These are phyloP conservation scores for Aspergillus caelatus DNA, from an alignment of 2,329 filamentous ascomycete species.

Conservation along the genomic window DNA sequence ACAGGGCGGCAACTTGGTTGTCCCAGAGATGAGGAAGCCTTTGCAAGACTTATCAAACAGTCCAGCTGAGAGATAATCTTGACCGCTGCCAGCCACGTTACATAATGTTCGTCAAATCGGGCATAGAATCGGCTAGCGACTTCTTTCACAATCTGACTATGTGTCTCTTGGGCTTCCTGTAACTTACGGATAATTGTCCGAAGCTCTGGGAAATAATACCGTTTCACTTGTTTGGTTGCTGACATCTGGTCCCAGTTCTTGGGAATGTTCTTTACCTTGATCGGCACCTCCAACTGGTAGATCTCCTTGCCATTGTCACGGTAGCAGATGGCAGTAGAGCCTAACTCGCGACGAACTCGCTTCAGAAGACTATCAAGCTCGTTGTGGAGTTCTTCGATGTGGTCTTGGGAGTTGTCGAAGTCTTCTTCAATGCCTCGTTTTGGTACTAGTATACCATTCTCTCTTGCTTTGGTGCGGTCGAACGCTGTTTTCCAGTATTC, in stretches of 20 bases:
- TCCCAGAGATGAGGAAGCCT: slow-evolving; percentile 80
- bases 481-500: slow-evolving; percentile 91
- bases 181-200: slow-evolving; percentile 80
- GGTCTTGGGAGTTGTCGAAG: slow-evolving; percentile 81
- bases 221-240: slow-evolving; percentile 83
- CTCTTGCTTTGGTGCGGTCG: slow-evolving; percentile 75
- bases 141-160: slow-evolving; percentile 86
- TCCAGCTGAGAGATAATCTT: slow-evolving; percentile 90
- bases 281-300: slow-evolving; percentile 88
- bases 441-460: slow-evolving; percentile 81
- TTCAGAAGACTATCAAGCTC: slow-evolving; percentile 73
- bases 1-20: slow-evolving; percentile 83
- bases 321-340: slow-evolving; percentile 72
- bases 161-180: slow-evolving; percentile 92
- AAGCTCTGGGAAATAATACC: slow-evolving; percentile 89
- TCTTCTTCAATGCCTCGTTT: slow-evolving; percentile 86
- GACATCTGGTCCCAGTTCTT: slow-evolving; percentile 96
- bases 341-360: slow-evolving; percentile 71
- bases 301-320: slow-evolving; percentile 94
- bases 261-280: slow-evolving; percentile 79
- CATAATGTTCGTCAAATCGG: slow-evolving; percentile 85
- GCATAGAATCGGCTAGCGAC: slow-evolving; percentile 80
- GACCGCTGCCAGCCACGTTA: slow-evolving; percentile 84
- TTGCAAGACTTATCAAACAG: slow-evolving; percentile 90
- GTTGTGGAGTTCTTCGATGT: slow-evolving; percentile 73